Evolutionary conservation across 352 stramenopile genomes (phyloP).

Genomic region (Globisporangium heterothallicum): DNA sequence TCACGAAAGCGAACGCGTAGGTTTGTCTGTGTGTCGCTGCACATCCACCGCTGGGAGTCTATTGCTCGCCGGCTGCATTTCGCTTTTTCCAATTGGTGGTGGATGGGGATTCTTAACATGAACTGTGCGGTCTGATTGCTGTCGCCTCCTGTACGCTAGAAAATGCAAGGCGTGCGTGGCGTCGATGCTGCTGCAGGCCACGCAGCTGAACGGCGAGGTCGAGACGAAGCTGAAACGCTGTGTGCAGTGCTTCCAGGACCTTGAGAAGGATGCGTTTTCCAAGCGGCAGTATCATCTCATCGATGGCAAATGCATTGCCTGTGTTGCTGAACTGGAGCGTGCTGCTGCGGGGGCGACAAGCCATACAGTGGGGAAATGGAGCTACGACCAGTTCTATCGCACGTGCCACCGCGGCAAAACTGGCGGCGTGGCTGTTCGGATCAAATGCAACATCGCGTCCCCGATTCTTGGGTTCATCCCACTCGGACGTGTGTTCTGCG

Average conservation of each 20-base stretch:
- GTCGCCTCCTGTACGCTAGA: too few species aligned
- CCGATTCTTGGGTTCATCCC: slow-evolving; percentile 55
- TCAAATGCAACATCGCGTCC: slow-evolving; percentile 66
- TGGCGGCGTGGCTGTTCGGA: slow-evolving; percentile 56
- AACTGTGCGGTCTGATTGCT: too few species aligned
- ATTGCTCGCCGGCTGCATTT: too few species aligned
- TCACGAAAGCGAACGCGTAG: slow-evolving; percentile 38
- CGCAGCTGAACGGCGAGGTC: slow-evolving; percentile 14
- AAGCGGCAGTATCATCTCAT: slow-evolving; percentile 63
- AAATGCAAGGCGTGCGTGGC: slow-evolving; percentile 61
- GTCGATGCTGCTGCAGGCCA: slow-evolving; percentile 14
- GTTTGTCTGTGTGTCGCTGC: slow-evolving; percentile 18
- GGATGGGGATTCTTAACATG: too few species aligned
- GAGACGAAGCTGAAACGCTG: slow-evolving; percentile 48
- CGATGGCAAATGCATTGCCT: slow-evolving; percentile 58
- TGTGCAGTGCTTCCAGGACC: slow-evolving; percentile 69
- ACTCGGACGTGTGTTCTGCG: slow-evolving; percentile 56
- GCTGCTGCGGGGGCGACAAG: slow-evolving; percentile 23
- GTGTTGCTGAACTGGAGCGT: slow-evolving; percentile 43
- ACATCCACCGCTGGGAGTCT: too few species aligned
- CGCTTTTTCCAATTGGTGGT: too few species aligned
- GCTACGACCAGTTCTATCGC: slow-evolving; percentile 59
- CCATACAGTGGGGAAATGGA: slow-evolving; percentile 37
- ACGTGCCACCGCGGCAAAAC: slow-evolving; percentile 62
- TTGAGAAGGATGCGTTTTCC: slow-evolving; percentile 55